phyloP scores from a whole-genome alignment of 2,329 filamentous ascomycete species.

The Colletotrichum tanaceti region DNA sequence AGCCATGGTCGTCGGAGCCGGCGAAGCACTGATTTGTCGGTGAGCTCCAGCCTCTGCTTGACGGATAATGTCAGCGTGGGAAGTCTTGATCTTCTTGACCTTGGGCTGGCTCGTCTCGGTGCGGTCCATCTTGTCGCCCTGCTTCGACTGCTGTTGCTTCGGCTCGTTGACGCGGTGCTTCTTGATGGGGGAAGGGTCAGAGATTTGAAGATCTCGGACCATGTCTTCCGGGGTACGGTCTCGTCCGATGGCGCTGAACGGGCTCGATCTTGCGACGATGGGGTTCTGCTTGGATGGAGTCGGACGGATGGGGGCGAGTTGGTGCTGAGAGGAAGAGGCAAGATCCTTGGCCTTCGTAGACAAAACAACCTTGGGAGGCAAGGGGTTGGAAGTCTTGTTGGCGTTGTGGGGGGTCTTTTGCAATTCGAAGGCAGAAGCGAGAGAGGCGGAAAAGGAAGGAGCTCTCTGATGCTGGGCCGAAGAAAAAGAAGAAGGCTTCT shows the following conservation, averaged over 20 bases:
- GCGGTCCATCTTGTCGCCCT: neutral
- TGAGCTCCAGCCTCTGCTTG: neutral
- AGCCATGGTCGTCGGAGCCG: neutral
- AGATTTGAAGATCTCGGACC: neutral
- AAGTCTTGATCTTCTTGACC: neutral
- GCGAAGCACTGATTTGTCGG: neutral
- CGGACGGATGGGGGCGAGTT: neutral
- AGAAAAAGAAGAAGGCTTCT: too few species aligned
- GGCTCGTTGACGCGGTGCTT: neutral
- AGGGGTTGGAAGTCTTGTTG: neutral
- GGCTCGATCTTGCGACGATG: neutral
- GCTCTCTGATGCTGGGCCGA: too few species aligned
- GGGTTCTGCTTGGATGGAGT: neutral
- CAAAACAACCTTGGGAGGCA: neutral
- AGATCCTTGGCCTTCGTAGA: neutral
- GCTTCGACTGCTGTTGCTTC: neutral
- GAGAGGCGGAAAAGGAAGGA: too few species aligned
- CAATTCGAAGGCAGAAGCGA: neutral
- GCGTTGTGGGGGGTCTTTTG: neutral
- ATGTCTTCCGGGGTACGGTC: neutral
- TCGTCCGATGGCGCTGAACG: neutral
- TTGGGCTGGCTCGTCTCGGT: neutral
- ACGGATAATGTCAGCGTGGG: too few species aligned
- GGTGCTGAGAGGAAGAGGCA: neutral
- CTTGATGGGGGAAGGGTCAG: too few species aligned